Base-by-base conservation (phyloP, 345 rosid species). In the Bruguiera parviflora region DNA sequence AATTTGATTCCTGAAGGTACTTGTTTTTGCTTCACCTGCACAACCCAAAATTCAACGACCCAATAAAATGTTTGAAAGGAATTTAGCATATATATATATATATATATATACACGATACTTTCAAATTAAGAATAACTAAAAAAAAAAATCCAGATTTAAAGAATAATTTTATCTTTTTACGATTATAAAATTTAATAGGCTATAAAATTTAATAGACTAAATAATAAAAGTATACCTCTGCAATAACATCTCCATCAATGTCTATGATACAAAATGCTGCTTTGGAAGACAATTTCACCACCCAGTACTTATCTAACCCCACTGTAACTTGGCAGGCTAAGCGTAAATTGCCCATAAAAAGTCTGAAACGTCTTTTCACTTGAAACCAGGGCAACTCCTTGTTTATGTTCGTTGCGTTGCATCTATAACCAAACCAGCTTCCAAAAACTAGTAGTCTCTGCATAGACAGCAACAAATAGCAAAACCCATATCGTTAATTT, bases 11-110 rank as follows among this genome's bases (percentile, higher is more conserved):
- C 80, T 11, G 66, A 25, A 35, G 69, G 32, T 58, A 32, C 58
- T 57, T 53, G 68, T 65, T 77, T 77, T 61, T 55, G 84, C 66
- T 77, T 85, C 59, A 73, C 85, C 90, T 88, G 76, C 70, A 70
- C n/a, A 31, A 19, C 61, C 43, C 39, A 64, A 1, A 58, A 66
- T 11, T 6, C 47, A 4, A 43, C 16, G 15, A 43, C 2, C 16
- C 47, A 11, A 10, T 43, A 10, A 13, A 43, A 43, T 43, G 47
- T 43, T 11, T 11, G 47, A 10, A 43, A 13, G 47, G 3, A 43
- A 11, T 11, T 13, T 11, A 11, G 2, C 43, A 9, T 37, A 37
- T 37, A 27, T 27, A 27, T 27, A 27, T 27, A 27, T 27, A 25
- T 25, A 25, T 25, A 25, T 25, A 0, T 37, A 8, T 2, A 2